phyloP scores from a whole-genome alignment of 169 alveolate species.

The Eimeria praecox region DNA sequence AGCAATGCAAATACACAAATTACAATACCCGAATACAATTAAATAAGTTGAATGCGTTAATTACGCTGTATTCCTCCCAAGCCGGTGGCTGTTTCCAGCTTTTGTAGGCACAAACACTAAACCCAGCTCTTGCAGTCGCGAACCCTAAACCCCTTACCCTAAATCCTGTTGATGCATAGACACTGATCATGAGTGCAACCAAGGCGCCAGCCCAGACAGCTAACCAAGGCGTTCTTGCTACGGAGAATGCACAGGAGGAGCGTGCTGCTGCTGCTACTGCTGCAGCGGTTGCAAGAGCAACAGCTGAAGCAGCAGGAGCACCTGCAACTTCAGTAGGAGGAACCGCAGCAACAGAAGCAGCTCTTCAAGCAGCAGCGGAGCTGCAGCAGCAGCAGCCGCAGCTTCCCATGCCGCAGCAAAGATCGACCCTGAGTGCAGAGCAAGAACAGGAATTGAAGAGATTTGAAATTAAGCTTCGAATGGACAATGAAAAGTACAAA shows the following conservation, averaged over 20 bases:
- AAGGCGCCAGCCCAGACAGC: background rate
- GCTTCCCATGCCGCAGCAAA: constrained; percentile 24
- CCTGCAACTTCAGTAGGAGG: background rate
- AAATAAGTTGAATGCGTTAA: too few relatives aligned
- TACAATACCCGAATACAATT: too few relatives aligned
- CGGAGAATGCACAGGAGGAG: background rate
- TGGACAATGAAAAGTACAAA: constrained; percentile 14
- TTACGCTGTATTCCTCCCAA: background rate
- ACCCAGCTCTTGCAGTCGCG: background rate
- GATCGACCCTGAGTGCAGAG: constrained; percentile 39
- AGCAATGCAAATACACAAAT: background rate
- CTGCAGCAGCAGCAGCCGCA: constrained; percentile 43
- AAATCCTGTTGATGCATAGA: background rate
- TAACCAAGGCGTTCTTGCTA: background rate
- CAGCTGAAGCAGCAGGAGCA: background rate
- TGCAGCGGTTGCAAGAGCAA: background rate
- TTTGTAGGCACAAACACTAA: background rate
- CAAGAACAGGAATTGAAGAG: constrained; percentile 6
- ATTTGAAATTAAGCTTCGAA: constrained; percentile 1
- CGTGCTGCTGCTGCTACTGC: constrained; percentile 28
- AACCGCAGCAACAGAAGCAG: background rate
- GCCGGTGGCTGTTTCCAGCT: background rate
- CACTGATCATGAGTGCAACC: background rate
- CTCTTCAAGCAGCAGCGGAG: background rate
- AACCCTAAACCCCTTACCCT: background rate